phyloP scores from a whole-genome alignment of 139 green algal species.

The Tetradesmus lagerheimii region DNA sequence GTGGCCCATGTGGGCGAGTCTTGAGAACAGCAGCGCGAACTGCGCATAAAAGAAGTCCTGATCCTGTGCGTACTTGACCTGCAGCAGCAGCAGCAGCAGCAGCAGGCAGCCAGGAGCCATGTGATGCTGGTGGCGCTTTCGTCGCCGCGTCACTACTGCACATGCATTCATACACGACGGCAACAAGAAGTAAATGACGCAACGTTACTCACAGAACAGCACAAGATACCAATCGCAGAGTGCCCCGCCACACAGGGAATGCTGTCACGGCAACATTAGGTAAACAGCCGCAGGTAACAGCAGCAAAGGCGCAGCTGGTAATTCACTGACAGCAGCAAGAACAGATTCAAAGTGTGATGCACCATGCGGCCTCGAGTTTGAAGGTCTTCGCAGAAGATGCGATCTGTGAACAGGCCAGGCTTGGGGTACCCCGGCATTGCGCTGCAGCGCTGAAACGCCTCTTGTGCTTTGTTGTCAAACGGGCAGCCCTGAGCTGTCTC shows the following conservation, averaged over 20 bases:
- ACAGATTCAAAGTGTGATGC: not conserved
- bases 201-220: no score
- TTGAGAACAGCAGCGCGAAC: not conserved
- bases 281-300: no score
- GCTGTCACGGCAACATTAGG: no score
- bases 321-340: no score
- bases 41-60: conserved; percentile 24
- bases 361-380: not conserved
- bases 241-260: no score
- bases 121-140: no score
- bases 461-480: not conserved
- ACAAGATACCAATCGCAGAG: no score
- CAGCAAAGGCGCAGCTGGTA: no score
- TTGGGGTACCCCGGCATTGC: not conserved
- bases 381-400: not conserved
- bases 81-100: not conserved
- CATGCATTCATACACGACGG: no score
- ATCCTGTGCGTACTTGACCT: conserved; percentile 7
- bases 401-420: conserved; percentile 3
- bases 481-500: conserved; percentile 1
- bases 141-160: no score
- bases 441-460: not conserved
- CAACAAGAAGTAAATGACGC: no score
- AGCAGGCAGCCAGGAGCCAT: no score
- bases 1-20: not conserved